Percentiles rank a stretch among this genome's conserved stretches.
Evolutionary conservation across 441 rosid genomes (phyloP).

Genomic region (Syzygium malaccense): DNA sequence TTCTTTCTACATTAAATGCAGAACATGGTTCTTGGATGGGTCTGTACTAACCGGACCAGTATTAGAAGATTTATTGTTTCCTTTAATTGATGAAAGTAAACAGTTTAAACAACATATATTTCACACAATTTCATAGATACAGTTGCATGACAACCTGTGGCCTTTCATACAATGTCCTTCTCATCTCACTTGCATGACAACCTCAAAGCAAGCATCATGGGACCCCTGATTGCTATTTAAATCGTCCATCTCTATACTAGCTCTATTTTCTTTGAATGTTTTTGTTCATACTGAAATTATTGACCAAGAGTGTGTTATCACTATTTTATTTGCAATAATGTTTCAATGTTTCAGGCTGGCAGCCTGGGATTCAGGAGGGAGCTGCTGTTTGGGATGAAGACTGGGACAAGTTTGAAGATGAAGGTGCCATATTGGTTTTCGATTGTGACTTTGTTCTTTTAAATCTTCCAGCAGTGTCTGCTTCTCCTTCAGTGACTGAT

Average conservation of each 20-base stretch:
- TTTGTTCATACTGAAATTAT: not conserved
- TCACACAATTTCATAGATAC: not conserved
- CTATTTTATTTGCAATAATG: slow-evolving; percentile 17
- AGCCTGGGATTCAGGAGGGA: slow-evolving; percentile 89
- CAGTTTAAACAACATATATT: not conserved
- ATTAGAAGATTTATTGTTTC: not conserved
- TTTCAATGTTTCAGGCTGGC: slow-evolving; percentile 70
- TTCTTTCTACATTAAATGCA: not conserved
- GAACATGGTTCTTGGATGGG: not conserved
- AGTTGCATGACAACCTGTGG: not conserved
- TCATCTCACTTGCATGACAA: not conserved
- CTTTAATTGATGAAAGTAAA: not conserved
- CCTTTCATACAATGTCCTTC: not conserved
- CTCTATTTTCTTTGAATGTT: not conserved
- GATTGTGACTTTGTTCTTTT: not conserved
- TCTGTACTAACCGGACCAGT: not conserved
- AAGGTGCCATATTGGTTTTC: slow-evolving; percentile 32
- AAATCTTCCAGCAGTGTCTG: not conserved
- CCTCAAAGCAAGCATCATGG: not conserved
- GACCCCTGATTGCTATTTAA: not conserved
- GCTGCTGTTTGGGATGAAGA: slow-evolving; percentile 98
- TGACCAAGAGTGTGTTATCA: not conserved
- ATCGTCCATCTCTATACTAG: not conserved
- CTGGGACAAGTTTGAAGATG: slow-evolving; percentile 99
- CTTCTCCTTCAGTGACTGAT: not conserved